Conservation (phyloP, 345 rosid species). For the Euphorbia pulcherrima region DNA sequence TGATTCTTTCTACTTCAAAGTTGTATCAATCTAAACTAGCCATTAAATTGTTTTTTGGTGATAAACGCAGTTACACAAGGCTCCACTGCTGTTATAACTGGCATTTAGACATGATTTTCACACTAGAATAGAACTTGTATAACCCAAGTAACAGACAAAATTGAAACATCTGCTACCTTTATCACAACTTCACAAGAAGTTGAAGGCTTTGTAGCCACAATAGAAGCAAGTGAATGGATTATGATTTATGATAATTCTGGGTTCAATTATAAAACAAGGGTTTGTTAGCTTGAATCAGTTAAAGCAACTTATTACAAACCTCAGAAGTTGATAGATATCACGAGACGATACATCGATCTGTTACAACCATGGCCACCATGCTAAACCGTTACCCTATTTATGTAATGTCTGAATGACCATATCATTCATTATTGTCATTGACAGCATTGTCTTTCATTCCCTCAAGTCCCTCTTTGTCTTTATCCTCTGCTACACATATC, state of each 20-base stretch:
- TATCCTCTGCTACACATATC: slow-evolving; percentile 20
- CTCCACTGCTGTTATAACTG: background rate
- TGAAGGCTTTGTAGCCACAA: background rate
- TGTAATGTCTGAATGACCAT: slow-evolving; percentile 23
- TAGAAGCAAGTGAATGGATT: background rate
- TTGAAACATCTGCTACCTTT: background rate
- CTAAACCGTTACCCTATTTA: slow-evolving; percentile 22
- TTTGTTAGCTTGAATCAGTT: background rate
- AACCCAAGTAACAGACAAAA: background rate
- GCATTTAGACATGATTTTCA: background rate
- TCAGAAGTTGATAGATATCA: slow-evolving; percentile 13
- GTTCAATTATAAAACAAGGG: background rate
- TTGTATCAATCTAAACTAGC: background rate
- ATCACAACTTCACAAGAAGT: background rate
- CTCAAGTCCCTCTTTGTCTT: slow-evolving; percentile 14
- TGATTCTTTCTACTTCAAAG: background rate
- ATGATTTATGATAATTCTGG: background rate
- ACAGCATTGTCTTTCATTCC: slow-evolving; percentile 22
- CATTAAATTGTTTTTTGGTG: background rate
- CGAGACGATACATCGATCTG: slow-evolving; percentile 12
- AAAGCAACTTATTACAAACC: slow-evolving; percentile 20
- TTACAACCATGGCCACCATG: slow-evolving; percentile 16
- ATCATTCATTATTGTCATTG: slow-evolving; percentile 19
- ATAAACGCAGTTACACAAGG: background rate
- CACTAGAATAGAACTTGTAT: background rate